Evolutionary conservation across 2,329 filamentous ascomycete genomes (phyloP).

Genomic region (Zasmidium citrigriseum): DNA sequence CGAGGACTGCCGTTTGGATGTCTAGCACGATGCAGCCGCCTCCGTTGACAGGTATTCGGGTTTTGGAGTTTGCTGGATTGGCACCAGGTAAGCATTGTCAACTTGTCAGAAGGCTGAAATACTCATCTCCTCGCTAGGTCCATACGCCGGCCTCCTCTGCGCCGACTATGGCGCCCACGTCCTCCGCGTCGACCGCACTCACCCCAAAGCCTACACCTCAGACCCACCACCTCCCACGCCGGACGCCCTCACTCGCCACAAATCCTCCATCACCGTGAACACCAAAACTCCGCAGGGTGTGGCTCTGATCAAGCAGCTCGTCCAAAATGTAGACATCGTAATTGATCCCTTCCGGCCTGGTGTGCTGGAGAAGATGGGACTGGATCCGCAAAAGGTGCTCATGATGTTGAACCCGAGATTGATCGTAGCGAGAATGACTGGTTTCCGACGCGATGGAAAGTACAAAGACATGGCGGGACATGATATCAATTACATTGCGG

Average conservation of each 20-base stretch:
- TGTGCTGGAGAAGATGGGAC: conserved; percentile 79
- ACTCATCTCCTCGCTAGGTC: conserved; percentile 55
- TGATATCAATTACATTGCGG: conserved; percentile 94
- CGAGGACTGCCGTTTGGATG: neutral
- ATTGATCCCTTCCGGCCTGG: conserved; percentile 94
- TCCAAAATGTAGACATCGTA: conserved; percentile 69
- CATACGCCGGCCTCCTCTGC: conserved; percentile 84
- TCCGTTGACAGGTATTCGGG: conserved; percentile 60
- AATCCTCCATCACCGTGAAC: conserved; percentile 77
- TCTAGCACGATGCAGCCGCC: conserved; percentile 33
- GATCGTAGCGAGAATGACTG: conserved; percentile 83
- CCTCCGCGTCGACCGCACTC: conserved; percentile 75
- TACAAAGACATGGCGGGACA: conserved; percentile 90
- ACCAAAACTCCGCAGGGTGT: conserved; percentile 68
- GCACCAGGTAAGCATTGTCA: conserved; percentile 51
- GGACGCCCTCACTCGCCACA: conserved; percentile 79
- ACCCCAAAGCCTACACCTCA: conserved; percentile 42
- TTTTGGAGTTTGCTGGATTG: conserved; percentile 67
- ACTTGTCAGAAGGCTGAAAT: neutral
- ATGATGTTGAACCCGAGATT: conserved; percentile 69
- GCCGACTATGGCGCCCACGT: conserved; percentile 88
- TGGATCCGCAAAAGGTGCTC: conserved; percentile 69
- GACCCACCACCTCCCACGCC: conserved; percentile 46
- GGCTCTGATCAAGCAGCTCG: conserved; percentile 66
- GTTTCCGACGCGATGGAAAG: conserved; percentile 82